A percentile compares a stretch with the other conserved stretches of the same genome.
Evolutionary conservation across 1,284 basidiomycete species (phyloP).

Genomic region (Stereum hirsutum): DNA sequence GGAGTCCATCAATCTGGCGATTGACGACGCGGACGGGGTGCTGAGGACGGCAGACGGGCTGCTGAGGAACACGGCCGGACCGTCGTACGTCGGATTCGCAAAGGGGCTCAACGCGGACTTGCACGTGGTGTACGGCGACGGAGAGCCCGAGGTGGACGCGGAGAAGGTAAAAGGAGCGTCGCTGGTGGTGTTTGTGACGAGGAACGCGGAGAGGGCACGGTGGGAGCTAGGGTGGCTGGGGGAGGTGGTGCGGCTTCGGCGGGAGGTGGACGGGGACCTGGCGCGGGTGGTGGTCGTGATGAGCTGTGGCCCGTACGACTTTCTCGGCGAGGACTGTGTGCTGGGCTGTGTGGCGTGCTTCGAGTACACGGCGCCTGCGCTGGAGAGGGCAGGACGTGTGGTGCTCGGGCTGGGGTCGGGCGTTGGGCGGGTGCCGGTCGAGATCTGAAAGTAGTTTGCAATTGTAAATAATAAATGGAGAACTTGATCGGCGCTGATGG

Average conservation of each 20-base stretch:
- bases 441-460: no score
- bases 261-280: not conserved
- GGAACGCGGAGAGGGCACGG: conserved; percentile 40
- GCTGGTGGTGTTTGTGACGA: conserved; percentile 43
- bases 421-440: conserved; percentile 32
- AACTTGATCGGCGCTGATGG: no score
- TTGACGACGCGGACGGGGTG: conserved; percentile 45
- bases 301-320: conserved; percentile 55
- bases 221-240: conserved; percentile 46
- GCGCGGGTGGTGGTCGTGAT: conserved; percentile 37
- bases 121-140: conserved; percentile 38
- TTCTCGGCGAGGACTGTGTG: conserved; percentile 20
- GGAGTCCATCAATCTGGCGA: conserved; percentile 50
- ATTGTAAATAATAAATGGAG: no score
- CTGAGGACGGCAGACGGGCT: conserved; percentile 32
- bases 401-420: conserved; percentile 32
- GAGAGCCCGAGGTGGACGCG: conserved; percentile 13
- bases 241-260: conserved; percentile 16
- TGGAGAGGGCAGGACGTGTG: conserved; percentile 33
- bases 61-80: conserved; percentile 44
- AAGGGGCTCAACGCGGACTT: conserved; percentile 21
- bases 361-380: conserved; percentile 44
- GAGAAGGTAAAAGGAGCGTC: conserved; percentile 15
- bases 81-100: conserved; percentile 44
- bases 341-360: conserved; percentile 35